A percentile compares a stretch with the other conserved stretches of the same genome.
Conservation (phyloP, 2,329 filamentous ascomycete genomes). For the Aspergillus sp. region DNA sequence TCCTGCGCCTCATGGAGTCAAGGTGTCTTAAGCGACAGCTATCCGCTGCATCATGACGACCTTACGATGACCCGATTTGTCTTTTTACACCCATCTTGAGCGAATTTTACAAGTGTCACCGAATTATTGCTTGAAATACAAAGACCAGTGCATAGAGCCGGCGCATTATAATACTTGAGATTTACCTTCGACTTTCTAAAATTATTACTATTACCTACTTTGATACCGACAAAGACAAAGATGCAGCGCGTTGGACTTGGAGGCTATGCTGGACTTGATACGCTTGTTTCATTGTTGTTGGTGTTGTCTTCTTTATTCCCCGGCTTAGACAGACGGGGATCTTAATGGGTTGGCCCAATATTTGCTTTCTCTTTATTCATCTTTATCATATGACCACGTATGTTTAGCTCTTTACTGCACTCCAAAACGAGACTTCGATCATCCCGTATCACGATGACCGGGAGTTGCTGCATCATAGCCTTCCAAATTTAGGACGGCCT, state of each 20-base stretch:
- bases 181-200: background rate
- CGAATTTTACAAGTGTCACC: background rate
- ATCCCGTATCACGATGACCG: background rate
- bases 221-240: background rate
- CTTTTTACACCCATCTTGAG: background rate
- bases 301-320: background rate
- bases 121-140: background rate
- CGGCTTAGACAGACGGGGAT: background rate
- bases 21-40: background rate
- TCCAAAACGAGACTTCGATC: background rate
- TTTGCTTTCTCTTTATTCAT: background rate
- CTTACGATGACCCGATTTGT: background rate
- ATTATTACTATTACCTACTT: background rate
- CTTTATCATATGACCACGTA: background rate
- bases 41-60: background rate
- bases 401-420: background rate
- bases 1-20: conserved; percentile 4
- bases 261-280: background rate
- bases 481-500: background rate
- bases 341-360: background rate
- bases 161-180: background rate
- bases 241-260: background rate
- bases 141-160: background rate
- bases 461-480: background rate
- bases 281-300: background rate